Evolutionary conservation across 2,329 filamentous ascomycete species (phyloP), one percentile per base, ranked within the genome.

Genomic region (Ophiostoma quercus): DNA sequence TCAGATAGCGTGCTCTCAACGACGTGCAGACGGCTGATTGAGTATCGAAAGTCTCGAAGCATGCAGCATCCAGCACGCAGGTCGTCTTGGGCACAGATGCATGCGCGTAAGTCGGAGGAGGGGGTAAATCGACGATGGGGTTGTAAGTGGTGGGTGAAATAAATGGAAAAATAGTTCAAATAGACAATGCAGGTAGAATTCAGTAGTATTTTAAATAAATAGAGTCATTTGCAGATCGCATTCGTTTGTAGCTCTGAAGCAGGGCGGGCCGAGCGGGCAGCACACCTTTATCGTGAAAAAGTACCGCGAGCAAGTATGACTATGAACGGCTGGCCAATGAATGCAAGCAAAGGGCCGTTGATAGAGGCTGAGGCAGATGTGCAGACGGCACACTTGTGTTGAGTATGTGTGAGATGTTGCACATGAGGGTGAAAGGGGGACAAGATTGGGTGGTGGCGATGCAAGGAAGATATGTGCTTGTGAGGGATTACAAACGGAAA

Each of bases 1-100:
- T 25, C 3, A 8, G 11, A 62, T 2, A 32, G 57, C 22, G 16
- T 39, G 60, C 37, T 41, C n/a, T 34, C 5, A 39, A 39, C n/a
- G 60, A 63, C 60, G 60, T 63, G 60, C 16, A 37, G 19, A 3
- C 3, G 60, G n/a, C 14, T 37, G 60, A 22, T 63, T 37, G 34
- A 25, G n/a, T 22, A 57, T 22, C 51, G n/a, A 25, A 57, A 1
- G 51, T 57, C n/a, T 29, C 51, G 11, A 57, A 57, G 22, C 34
- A 65, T 12, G 19, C 22, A 22, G 34, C 29, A 29, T 14, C 29
- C 37, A 29, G 16, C 19, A 11, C 12, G 34, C 39, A 11, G 19
- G 67, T 66, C 62, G 68, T 5, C 66, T 71, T 67, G 69, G 69
- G 69, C 69, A 71, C 32, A 41, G 66, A 71, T 71, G 69, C 69